Evolutionary conservation across 2,329 filamentous ascomycete species (phyloP).

Genomic region (Lasiodiplodia hormozganensis): DNA sequence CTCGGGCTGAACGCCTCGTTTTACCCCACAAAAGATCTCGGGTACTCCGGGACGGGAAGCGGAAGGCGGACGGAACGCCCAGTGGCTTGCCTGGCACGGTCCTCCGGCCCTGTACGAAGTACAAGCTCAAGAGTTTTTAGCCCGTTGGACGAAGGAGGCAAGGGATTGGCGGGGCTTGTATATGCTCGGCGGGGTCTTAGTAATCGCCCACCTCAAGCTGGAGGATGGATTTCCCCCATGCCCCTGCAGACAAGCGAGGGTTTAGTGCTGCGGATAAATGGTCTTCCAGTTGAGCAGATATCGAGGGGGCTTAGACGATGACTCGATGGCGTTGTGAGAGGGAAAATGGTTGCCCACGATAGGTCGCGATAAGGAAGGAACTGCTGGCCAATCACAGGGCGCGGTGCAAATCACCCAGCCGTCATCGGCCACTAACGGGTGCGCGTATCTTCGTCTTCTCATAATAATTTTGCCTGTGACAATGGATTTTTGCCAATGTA

Average conservation of each 20-base stretch:
- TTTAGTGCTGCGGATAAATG: too few relatives aligned
- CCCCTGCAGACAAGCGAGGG: not conserved
- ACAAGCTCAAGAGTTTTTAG: not conserved
- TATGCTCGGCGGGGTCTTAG: not conserved
- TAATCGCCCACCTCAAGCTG: not conserved
- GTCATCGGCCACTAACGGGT: constrained; percentile 13
- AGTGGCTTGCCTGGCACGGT: not conserved
- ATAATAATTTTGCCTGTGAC: too few relatives aligned
- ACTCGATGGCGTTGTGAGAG: constrained; percentile 25
- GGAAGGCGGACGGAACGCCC: not conserved
- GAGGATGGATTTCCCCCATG: not conserved
- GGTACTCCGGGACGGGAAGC: not conserved
- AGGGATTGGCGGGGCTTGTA: too few relatives aligned
- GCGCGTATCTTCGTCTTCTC: not conserved
- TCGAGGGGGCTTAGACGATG: not conserved
- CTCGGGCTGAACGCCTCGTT: constrained; percentile 18
- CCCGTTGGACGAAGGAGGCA: not conserved
- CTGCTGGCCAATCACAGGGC: constrained; percentile 8
- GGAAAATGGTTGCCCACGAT: not conserved
- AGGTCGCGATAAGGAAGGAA: constrained; percentile 1
- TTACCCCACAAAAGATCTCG: not conserved
- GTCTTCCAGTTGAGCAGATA: not conserved
- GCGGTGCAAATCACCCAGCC: not conserved
- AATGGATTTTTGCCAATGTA: not conserved
- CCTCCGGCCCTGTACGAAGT: not conserved